A percentile compares a stretch with the other conserved stretches of the same genome.
These are phyloP conservation scores for Steccherinum ochraceum DNA, from an alignment of 768 basidiomycete species.

Conservation along the genomic window DNA sequence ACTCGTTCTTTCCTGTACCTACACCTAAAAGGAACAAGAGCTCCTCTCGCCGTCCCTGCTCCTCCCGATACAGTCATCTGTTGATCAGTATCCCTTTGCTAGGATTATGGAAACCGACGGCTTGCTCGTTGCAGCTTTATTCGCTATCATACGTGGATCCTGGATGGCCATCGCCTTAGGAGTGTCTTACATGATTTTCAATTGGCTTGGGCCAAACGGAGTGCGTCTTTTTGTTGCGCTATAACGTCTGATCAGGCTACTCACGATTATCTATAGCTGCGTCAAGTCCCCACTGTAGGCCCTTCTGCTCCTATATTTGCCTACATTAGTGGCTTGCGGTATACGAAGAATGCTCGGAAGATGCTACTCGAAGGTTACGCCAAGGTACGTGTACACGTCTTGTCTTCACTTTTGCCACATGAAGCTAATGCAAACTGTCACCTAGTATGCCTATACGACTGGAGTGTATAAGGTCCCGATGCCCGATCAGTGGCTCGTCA, in stretches of 20 bases:
- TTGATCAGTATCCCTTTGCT: too few species aligned
- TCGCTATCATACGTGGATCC: too few species aligned
- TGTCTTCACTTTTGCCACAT: neutral
- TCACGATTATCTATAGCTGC: constrained; percentile 5
- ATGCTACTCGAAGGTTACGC: constrained; percentile 18
- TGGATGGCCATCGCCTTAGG: too few species aligned
- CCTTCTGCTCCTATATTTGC: constrained; percentile 29
- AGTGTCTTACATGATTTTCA: neutral
- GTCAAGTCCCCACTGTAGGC: constrained; percentile 29
- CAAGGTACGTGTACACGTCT: neutral
- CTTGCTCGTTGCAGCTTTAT: too few species aligned
- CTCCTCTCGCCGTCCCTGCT: too few species aligned
- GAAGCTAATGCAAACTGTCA: neutral
- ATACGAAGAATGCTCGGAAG: constrained; percentile 23
- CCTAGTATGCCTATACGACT: neutral
- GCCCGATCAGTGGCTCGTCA: neutral
- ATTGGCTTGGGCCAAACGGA: neutral
- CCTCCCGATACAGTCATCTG: too few species aligned
- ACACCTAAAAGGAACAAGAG: too few species aligned
- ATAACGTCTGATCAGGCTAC: neutral
- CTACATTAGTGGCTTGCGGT: constrained; percentile 25
- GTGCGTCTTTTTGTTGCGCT: neutral
- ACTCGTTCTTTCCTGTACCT: too few species aligned
- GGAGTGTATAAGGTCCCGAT: neutral
- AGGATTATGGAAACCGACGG: too few species aligned